Base-by-base conservation (phyloP, 176 grass and related monocot species). In the Phoenix dactylifera region DNA sequence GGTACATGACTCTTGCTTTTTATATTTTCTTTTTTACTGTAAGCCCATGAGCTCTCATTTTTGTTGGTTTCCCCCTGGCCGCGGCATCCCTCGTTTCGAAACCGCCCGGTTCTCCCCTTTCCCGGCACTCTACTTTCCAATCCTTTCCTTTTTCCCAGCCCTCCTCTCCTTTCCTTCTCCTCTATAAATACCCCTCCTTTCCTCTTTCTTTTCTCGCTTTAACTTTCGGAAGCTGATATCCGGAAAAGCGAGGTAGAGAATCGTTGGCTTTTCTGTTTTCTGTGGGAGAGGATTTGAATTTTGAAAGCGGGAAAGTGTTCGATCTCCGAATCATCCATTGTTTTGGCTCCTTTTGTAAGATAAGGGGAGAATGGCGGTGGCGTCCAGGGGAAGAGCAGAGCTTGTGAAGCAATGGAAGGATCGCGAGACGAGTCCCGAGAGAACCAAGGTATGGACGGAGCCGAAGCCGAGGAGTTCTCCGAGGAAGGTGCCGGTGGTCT, bases 361-460 rank as follows among this genome's bases (percentile, higher is more conserved):
- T 44, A 44, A 44, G 35, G 35, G 35, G 10, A 14, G 35, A 17
- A 77, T 77, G 50, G 57, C 35, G 60, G 54, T 17, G 25, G 65
- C 17, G 49, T 20, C 39, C 5, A 29, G 6, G 9, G 48, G 26
- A 16, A 61, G 35, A 63, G 5, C n/a, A 14, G 18, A 23, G 24
- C 10, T 6, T 4, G 9, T 15, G 60, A 60, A 59, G 68, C 76
- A 39, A 53, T 71, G 67, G 75, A 77, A 74, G 4, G 77, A 68
- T 25, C 20, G 54, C 10, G 80, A 73, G 77, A 76, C 77, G 26
- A 90, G 87, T 57, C 87, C 87, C 6, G 78, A 90, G 72, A 80
- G 87, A 50, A 90, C 72, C n/a, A 29, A 76, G 25, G 82, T 90
- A 0, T 90, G 87, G 87, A 78, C 69, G 0, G 79, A 90, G 60